Evolutionary conservation across 345 rosid species (phyloP), one percentile per base, ranked within the genome.

Genomic region (Xanthoceras sorbifolium): DNA sequence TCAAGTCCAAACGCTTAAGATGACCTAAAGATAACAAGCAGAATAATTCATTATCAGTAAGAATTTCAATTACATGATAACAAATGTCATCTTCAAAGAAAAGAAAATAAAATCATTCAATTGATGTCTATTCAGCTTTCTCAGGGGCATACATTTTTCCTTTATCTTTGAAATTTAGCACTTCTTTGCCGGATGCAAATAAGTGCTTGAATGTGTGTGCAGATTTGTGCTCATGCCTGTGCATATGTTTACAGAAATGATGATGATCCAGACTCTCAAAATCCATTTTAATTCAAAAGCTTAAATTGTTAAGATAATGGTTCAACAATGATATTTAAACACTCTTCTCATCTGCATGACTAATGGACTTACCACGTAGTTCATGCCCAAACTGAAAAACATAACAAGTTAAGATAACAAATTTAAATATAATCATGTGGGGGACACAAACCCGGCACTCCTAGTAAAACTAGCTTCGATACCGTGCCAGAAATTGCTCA

Each of bases 1-100:
- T 87, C 91, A 95, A 84, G 85, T 95, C 93, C 85, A 95, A 40
- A 72, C 78, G 69, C 86, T 82, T 71, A n/a, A 95, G 87, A 29
- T 81, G 84, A 82, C 92, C 98, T 93, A 73, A 75, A 71, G 67
- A 64, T 9, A 52, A 77, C 34, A 74, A 61, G 20, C 25, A 17
- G 40, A 60, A 50, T 59, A 64, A n/a, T 50, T 60, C 48, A 59
- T n/a, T 15, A 54, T 52, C 42, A 64, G 10, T 18, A 52, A n/a
- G 6, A 52, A 7, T 74, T 70, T 54, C 38, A 11, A 69, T 60
- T 44, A 26, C 66, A 38, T 31, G 15, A 54, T n/a, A 62, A 1
- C 28, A 12, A 67, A 28, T 0, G 12, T 3, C 32, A 68, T 22
- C 9, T 48, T 48, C 48, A 59, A 25, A 40, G 2, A 23, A 50